These are phyloP conservation scores for Fragosphaeria purpurea DNA, from an alignment of 2,329 filamentous ascomycete species.

Conservation along the genomic window DNA sequence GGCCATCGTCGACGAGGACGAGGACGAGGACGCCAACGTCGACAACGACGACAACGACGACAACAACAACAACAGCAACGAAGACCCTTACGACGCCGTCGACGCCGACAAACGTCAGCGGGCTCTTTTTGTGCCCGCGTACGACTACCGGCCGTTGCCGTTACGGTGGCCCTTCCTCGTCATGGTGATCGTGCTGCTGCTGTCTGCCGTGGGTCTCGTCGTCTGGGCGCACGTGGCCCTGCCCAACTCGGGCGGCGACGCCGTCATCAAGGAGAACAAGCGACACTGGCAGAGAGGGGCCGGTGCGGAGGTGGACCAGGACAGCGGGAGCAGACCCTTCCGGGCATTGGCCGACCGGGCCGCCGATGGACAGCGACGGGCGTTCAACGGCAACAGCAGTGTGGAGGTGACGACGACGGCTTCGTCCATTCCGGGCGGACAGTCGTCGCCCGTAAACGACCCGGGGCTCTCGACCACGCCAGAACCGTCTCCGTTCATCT, in stretches of 20 bases:
- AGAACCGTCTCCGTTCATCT: no score
- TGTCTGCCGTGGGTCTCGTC: slow-evolving; percentile 18
- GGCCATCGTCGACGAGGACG: slow-evolving; percentile 20
- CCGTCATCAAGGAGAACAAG: slow-evolving; percentile 12
- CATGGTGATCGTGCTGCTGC: slow-evolving; percentile 16
- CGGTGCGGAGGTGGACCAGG: no score
- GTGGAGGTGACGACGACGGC: no score
- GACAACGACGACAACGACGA: neutral
- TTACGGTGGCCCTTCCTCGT: slow-evolving; percentile 24
- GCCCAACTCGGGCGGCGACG: slow-evolving; percentile 22
- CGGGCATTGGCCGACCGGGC: no score
- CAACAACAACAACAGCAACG: neutral
- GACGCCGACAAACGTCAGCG: slow-evolving; percentile 3
- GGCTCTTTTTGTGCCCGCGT: slow-evolving; percentile 1
- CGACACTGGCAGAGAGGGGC: no score
- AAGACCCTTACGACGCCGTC: neutral
- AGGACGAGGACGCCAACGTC: slow-evolving; percentile 5
- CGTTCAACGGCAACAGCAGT: no score
- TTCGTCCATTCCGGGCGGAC: no score
- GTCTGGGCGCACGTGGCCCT: slow-evolving; percentile 19
- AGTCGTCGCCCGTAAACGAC: no score
- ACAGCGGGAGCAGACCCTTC: no score
- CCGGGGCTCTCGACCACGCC: no score
- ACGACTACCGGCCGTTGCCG: slow-evolving; percentile 23
- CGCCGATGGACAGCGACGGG: no score